phyloP scores from a whole-genome alignment of 164 flowering plant species.

The Houttuynia cordata region DNA sequence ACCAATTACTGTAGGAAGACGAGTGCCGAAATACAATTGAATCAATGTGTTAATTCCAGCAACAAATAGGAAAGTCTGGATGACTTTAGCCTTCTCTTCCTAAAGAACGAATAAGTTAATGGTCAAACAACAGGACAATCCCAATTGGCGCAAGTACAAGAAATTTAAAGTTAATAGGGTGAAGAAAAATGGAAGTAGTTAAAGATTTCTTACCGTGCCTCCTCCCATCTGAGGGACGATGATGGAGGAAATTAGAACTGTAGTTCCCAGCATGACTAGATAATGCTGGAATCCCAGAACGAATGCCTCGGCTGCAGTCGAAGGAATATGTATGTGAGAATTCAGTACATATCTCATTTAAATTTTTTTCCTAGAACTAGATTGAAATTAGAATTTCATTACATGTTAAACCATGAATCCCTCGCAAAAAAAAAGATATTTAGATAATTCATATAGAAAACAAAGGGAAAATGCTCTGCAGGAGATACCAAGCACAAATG shows the following conservation, averaged over 20 bases:
- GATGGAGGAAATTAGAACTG: constrained; percentile 38
- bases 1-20: constrained; percentile 90
- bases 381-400: no score
- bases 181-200: no score
- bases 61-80: constrained; percentile 87
- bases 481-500: no score
- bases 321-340: not conserved
- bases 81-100: constrained; percentile 91
- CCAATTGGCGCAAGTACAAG: not conserved
- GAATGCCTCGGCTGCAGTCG: constrained; percentile 43
- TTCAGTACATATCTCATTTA: not conserved
- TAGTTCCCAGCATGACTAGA: constrained; percentile 56
- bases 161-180: not conserved
- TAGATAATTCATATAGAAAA: no score
- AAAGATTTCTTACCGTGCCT: constrained; percentile 27
- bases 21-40: constrained; percentile 71
- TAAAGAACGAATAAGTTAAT: constrained; percentile 11
- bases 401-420: no score
- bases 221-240: constrained; percentile 71
- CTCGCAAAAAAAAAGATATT: no score
- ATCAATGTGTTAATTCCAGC: constrained; percentile 86
- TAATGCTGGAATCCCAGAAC: constrained; percentile 56
- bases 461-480: no score
- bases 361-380: not conserved
- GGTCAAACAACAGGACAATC: not conserved